These are phyloP conservation scores for Aspergillus cejpii DNA, from an alignment of 2,329 filamentous ascomycete genomes.

Conservation along the genomic window DNA sequence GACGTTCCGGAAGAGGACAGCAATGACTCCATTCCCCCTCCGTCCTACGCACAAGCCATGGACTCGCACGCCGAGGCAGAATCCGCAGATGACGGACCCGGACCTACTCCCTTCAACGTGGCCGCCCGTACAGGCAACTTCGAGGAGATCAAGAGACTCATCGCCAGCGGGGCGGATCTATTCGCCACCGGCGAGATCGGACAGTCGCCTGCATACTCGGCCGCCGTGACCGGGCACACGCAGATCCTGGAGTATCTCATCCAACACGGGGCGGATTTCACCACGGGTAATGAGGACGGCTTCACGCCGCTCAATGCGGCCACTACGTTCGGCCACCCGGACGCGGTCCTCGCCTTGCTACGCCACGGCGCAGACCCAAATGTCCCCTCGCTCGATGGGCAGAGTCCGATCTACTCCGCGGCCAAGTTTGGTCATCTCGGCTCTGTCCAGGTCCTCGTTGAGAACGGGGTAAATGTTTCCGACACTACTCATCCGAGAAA, in stretches of 20 bases:
- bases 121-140: neutral
- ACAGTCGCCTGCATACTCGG: constrained; percentile 2
- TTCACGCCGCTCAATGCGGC: constrained; percentile 3
- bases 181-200: constrained; percentile 1
- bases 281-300: neutral
- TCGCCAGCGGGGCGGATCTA: neutral
- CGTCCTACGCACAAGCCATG: neutral
- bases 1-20: neutral
- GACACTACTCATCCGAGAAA: neutral
- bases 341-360: neutral
- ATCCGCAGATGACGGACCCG: neutral
- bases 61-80: neutral
- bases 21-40: neutral
- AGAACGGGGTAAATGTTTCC: neutral
- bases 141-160: constrained; percentile 1
- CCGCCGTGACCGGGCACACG: neutral
- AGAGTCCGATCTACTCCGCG: constrained; percentile 1
- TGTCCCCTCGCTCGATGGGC: neutral
- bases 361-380: neutral
- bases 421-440: neutral
- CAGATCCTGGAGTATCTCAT: constrained; percentile 1
- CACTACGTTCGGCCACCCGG: constrained; percentile 1
- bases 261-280: constrained; percentile 1
- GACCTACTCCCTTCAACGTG: constrained; percentile 1
- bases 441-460: constrained; percentile 1